These are phyloP conservation scores for Vitis labrusca DNA, from an alignment of 164 flowering plant genomes.

Conservation along the genomic window DNA sequence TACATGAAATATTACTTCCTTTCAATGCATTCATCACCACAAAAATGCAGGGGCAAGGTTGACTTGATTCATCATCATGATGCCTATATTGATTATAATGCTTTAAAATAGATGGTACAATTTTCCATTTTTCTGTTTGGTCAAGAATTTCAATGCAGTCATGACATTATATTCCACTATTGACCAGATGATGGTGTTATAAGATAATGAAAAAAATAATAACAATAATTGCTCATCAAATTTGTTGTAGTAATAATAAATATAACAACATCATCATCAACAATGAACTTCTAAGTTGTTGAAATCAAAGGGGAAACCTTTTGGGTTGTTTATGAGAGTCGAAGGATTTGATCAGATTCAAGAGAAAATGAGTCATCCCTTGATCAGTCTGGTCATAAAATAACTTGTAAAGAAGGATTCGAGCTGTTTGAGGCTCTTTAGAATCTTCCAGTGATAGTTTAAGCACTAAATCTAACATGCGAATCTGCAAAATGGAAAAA, in stretches of 20 bases:
- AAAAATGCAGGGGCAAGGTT: neutral
- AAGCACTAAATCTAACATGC: slow-evolving; percentile 82
- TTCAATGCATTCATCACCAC: too few species aligned
- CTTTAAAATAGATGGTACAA: neutral
- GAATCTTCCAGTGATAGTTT: slow-evolving; percentile 66
- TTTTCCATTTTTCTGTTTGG: neutral
- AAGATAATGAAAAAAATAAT: too few species aligned
- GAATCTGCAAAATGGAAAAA: slow-evolving; percentile 52
- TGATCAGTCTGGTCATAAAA: slow-evolving; percentile 97
- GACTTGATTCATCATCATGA: neutral
- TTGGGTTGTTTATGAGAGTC: slow-evolving; percentile 72
- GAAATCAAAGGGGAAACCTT: slow-evolving; percentile 45
- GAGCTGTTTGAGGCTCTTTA: slow-evolving; percentile 81
- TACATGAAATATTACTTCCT: too few species aligned
- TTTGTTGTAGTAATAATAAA: neutral
- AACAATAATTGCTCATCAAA: too few species aligned
- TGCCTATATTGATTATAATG: neutral
- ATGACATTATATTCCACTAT: neutral
- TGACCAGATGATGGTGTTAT: too few species aligned
- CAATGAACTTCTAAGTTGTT: too few species aligned
- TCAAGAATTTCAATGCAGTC: neutral
- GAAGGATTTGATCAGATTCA: slow-evolving; percentile 68
- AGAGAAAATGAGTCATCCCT: slow-evolving; percentile 86
- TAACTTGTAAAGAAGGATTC: slow-evolving; percentile 86
- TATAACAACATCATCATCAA: neutral